These are phyloP conservation scores for Claviceps sp. DNA, from an alignment of 2,329 filamentous ascomycete genomes.

Conservation along the genomic window DNA sequence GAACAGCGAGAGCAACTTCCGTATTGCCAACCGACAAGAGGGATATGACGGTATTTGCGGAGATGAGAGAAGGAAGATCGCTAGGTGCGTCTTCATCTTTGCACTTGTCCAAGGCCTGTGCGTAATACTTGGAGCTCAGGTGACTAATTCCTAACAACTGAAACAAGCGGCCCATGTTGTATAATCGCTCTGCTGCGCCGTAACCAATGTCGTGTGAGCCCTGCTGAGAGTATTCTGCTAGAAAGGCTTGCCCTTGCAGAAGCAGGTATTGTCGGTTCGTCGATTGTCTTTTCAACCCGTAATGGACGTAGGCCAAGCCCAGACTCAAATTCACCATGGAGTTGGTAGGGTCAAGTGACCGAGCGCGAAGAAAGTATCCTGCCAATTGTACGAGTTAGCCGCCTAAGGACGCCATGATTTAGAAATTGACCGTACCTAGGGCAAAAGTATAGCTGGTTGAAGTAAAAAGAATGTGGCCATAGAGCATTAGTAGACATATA, in stretches of 20 bases:
- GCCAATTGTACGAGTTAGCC: neutral
- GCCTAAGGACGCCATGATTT: neutral
- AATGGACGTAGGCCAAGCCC: conserved; percentile 74
- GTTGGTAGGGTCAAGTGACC: conserved; percentile 62
- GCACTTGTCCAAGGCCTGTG: conserved; percentile 17
- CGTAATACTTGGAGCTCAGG: conserved; percentile 61
- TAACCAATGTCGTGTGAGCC: conserved; percentile 1
- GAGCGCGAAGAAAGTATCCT: conserved; percentile 74
- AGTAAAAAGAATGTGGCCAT: conserved; percentile 78
- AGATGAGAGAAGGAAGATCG: conserved; percentile 17
- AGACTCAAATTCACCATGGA: conserved; percentile 69
- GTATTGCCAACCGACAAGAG: conserved; percentile 18
- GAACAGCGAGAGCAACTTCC: conserved; percentile 13
- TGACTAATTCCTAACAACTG: conserved; percentile 23
- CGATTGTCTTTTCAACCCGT: conserved; percentile 75
- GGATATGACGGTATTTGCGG: conserved; percentile 20
- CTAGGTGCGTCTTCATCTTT: conserved; percentile 1
- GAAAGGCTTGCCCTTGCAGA: conserved; percentile 69
- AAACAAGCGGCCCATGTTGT: conserved; percentile 25
- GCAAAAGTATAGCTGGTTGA: conserved; percentile 75
- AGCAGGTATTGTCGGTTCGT: conserved; percentile 84
- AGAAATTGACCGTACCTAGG: conserved; percentile 36
- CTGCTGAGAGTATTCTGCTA: conserved; percentile 31
- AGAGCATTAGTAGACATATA: conserved; percentile 70
- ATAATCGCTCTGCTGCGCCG: conserved; percentile 20